Base-by-base conservation (phyloP, 805 yeast species). In the Zygoascus flipseniorum region DNA sequence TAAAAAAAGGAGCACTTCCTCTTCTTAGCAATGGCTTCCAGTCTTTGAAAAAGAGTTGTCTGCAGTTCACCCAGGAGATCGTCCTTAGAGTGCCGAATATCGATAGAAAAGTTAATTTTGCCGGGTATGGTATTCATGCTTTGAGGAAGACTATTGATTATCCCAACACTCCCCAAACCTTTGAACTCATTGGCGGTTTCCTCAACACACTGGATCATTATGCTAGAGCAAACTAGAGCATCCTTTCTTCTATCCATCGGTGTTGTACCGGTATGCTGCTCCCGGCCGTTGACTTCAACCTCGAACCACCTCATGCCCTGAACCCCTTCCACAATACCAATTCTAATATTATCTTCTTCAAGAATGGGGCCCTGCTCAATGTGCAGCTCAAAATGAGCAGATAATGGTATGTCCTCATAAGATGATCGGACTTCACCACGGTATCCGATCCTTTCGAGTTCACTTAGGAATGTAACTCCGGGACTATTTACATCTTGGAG, bases 281-380 rank as follows among this genome's bases (percentile, higher is more conserved):
- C 84, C 59, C 74, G 76, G 45, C 89, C 89, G 8, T 60, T 69
- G 19, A 84, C 76, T 16, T 67, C 72, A 20, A 80, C 72, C 46
- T 75, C 78, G 52, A 73, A 71, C 89, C 89, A 84, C 45, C 73
- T 67, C 59, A 79, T 80, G 1, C 84, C 85, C 64, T 84, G 89
- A 28, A 77, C 86, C 31, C 85, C 86, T 11, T 72, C 72, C 8
- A 84, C 89, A 48, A 83, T 70, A 32, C 89, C 89, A 53, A 84
- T 77, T 52, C 75, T 74, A 61, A 78, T 78, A 3, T 74, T 61
- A 32, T 73, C 75, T 23, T 74, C 73, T 62, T 84, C 88, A 48
- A 84, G 71, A 43, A 82, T 73, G 13, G 89, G 89, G 6, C 89
- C 89, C 67, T 84, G 89, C 62, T 84, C 89, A 56, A 84, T 84